Conservation (phyloP, 2,329 filamentous ascomycete species). For the Fusarium nematophilum region DNA sequence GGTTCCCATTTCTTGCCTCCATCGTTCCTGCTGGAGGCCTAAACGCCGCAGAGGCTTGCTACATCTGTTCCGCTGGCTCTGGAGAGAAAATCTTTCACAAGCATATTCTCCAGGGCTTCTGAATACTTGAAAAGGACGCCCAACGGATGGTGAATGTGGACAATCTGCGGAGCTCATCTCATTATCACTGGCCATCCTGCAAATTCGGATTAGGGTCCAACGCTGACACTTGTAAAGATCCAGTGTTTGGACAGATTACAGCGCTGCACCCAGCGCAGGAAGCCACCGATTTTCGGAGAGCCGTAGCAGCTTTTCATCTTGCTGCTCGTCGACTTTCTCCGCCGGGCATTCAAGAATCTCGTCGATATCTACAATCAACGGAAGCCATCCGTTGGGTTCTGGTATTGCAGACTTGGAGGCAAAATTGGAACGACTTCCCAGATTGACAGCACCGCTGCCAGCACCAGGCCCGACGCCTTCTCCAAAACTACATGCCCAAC, state of each 20-base stretch:
- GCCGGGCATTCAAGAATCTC: conserved; percentile 64
- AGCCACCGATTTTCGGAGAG: conserved; percentile 58
- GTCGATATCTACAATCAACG: conserved; percentile 63
- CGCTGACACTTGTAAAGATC: conserved; percentile 33
- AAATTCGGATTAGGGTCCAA: not conserved
- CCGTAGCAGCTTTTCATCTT: conserved; percentile 63
- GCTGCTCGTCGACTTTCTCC: conserved; percentile 59
- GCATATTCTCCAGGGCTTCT: too few species aligned
- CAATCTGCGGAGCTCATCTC: too few species aligned
- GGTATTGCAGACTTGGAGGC: conserved; percentile 54
- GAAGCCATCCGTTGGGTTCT: conserved; percentile 50
- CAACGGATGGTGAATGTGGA: too few species aligned
- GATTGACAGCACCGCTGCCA: conserved; percentile 26
- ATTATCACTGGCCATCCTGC: too few species aligned
- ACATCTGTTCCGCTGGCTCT: too few species aligned
- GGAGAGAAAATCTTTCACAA: too few species aligned
- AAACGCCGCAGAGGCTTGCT: too few species aligned
- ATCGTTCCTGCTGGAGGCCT: too few species aligned
- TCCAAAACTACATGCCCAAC: conserved; percentile 19
- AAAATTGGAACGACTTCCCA: conserved; percentile 46
- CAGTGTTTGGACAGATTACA: conserved; percentile 39
- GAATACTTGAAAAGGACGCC: too few species aligned
- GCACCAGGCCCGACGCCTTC: conserved; percentile 18
- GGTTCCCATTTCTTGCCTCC: too few species aligned
- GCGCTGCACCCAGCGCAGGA: conserved; percentile 10